phyloP scores from a whole-genome alignment of 371 early-diverging fungal species.

The Syncephalis plumigaleata region DNA sequence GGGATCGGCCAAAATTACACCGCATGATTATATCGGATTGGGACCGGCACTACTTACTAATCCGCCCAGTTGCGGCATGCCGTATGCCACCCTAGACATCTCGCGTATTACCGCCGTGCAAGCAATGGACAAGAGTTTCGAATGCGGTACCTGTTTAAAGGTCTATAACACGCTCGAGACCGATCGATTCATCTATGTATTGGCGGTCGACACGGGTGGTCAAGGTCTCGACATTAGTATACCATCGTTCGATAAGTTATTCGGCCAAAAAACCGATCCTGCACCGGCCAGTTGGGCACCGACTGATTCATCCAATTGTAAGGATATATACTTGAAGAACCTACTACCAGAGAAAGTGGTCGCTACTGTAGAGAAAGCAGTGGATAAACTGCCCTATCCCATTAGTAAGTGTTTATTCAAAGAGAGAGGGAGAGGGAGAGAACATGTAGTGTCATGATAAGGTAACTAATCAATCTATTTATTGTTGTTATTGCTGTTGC shows the following conservation, averaged over 20 bases:
- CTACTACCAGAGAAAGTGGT: too few species aligned
- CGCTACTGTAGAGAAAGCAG: too few species aligned
- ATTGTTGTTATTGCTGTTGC: too few species aligned
- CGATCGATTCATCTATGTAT: conserved; percentile 21
- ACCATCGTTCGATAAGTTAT: conserved; percentile 11
- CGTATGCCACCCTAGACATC: conserved; percentile 24
- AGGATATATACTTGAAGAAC: too few species aligned
- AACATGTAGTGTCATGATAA: too few species aligned
- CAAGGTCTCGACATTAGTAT: conserved; percentile 24
- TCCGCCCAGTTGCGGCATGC: conserved; percentile 29
- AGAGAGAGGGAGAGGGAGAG: too few species aligned
- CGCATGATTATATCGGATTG: too few species aligned
- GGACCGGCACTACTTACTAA: too few species aligned
- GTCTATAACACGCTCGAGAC: conserved; percentile 17
- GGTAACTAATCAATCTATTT: too few species aligned
- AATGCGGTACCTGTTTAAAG: conserved; percentile 29
- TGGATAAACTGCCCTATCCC: too few species aligned
- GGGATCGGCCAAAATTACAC: too few species aligned
- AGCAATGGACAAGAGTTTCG: conserved; percentile 14
- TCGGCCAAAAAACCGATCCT: conserved; percentile 12
- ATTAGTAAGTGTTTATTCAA: too few species aligned
- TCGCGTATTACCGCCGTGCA: conserved; percentile 31
- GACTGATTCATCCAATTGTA: conserved; percentile 9
- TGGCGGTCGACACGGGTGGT: conserved; percentile 33
- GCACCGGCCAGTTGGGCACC: conserved; percentile 14